Evolutionary conservation across 164 flowering plant species (phyloP), one percentile per base, ranked within the genome.

Genomic region (Sedum album): DNA sequence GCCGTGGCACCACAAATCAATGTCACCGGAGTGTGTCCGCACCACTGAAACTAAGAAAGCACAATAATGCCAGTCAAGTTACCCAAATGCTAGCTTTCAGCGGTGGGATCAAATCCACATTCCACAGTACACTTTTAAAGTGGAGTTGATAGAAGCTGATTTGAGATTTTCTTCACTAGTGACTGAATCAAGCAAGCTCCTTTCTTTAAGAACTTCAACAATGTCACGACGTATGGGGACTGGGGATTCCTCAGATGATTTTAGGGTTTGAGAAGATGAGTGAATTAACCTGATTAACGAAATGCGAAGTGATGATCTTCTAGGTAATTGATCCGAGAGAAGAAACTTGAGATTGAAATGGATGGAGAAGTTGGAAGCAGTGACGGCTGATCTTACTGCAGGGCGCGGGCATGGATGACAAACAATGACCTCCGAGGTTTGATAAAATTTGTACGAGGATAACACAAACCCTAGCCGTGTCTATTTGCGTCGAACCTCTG

Each of bases 91-190:
- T 88, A 73, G 73, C 86, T 83, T 74, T 88, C 85, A 10, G 94
- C 97, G 1, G 94, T 88, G 0, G 97, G 94, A 72, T 91, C 97
- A 71, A 91, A 91, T 20, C 94, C 97, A n/a, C n/a, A n/a, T n/a
- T n/a, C 97, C 97, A 68, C 97, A 88, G 73, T 91, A 91, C 51
- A 82, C 91, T 61, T 65, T 83, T 39, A 87, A 14, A 20, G 69
- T 69, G 18, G 69, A 63, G 15, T 65, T 72, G 5, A 83, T 70
- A 64, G 71, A 75, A 33, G 78, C 82, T 26, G 78, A 72, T 70
- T 82, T 79, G 71, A 88, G 83, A 67, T 73, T 71, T 36, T 84
- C 72, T 36, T 85, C 84, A 69, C 81, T 79, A 68, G 97, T 88
- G 68, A 84, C 64, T 35, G 94, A 84, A 41, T 91, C 97, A 15